These are phyloP conservation scores for Pseudocercospora eumusae DNA, from an alignment of 2,329 filamentous ascomycete species.

Conservation along the genomic window DNA sequence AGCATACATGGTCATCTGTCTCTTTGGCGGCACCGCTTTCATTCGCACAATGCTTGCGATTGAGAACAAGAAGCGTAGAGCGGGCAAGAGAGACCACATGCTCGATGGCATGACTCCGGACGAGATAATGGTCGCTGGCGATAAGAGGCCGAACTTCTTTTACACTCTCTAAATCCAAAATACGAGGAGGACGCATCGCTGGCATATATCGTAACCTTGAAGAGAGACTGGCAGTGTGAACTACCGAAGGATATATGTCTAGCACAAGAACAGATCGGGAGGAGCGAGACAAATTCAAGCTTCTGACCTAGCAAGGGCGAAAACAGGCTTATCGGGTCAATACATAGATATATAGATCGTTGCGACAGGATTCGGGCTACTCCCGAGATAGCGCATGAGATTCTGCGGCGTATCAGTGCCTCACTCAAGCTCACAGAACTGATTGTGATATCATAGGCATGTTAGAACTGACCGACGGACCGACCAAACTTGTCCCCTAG, in stretches of 20 bases:
- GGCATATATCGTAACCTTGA: neutral
- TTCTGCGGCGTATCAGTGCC: no score
- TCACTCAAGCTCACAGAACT: no score
- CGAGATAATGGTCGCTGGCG: conserved; percentile 68
- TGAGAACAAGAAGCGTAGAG: conserved; percentile 70
- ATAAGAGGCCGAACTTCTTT: conserved; percentile 52
- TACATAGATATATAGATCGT: neutral
- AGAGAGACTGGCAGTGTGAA: neutral
- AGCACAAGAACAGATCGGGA: neutral
- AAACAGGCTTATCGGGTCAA: neutral
- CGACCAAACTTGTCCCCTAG: no score
- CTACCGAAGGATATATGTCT: neutral
- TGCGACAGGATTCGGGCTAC: neutral
- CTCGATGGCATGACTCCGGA: conserved; percentile 62
- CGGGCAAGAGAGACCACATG: conserved; percentile 66
- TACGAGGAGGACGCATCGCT: neutral
- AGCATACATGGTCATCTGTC: conserved; percentile 66
- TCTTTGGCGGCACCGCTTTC: conserved; percentile 66
- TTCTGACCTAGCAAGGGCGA: neutral
- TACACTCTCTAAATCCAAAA: conserved; percentile 21
- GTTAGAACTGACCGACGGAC: no score
- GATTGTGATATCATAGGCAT: no score
- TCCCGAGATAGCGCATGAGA: neutral
- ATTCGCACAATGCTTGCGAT: conserved; percentile 61
- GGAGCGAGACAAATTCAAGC: neutral